phyloP scores from a whole-genome alignment of 2,329 filamentous ascomycete species.

The Plenodomus tracheiphilus region DNA sequence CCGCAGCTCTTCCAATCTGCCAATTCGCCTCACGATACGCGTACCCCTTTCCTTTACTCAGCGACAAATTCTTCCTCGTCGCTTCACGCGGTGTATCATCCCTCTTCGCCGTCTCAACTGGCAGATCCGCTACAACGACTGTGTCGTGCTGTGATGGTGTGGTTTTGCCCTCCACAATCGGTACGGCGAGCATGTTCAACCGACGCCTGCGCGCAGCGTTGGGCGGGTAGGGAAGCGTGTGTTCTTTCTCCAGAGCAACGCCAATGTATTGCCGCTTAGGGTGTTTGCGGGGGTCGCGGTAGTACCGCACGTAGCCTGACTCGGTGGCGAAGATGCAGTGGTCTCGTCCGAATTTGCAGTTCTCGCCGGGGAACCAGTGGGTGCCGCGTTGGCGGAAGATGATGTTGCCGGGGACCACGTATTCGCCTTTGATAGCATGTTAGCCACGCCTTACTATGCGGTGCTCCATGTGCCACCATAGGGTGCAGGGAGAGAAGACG shows the following conservation, averaged over 20 bases:
- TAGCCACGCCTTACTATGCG: background rate
- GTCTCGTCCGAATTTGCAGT: constrained; percentile 91
- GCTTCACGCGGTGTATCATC: constrained; percentile 38
- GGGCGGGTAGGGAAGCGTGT: constrained; percentile 74
- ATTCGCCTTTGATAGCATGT: constrained; percentile 66
- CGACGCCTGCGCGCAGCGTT: constrained; percentile 75
- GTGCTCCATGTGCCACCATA: background rate
- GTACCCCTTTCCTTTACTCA: constrained; percentile 55
- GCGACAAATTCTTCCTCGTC: constrained; percentile 33
- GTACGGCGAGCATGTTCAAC: constrained; percentile 70
- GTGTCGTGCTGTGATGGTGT: constrained; percentile 23
- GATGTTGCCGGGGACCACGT: constrained; percentile 94
- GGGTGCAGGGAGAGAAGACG: background rate
- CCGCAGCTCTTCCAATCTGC: constrained; percentile 66
- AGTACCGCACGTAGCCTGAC: constrained; percentile 94
- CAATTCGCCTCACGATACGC: constrained; percentile 69
- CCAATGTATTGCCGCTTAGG: constrained; percentile 93
- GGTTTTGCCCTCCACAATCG: background rate
- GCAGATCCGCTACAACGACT: constrained; percentile 19
- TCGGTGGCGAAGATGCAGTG: constrained; percentile 91
- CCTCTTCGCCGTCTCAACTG: constrained; percentile 12
- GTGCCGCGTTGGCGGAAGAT: constrained; percentile 97
- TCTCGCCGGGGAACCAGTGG: constrained; percentile 92
- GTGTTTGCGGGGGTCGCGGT: constrained; percentile 81
- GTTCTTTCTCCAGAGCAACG: constrained; percentile 80